phyloP scores from a whole-genome alignment of 805 yeast genomes.

The Ogataea corticis region DNA sequence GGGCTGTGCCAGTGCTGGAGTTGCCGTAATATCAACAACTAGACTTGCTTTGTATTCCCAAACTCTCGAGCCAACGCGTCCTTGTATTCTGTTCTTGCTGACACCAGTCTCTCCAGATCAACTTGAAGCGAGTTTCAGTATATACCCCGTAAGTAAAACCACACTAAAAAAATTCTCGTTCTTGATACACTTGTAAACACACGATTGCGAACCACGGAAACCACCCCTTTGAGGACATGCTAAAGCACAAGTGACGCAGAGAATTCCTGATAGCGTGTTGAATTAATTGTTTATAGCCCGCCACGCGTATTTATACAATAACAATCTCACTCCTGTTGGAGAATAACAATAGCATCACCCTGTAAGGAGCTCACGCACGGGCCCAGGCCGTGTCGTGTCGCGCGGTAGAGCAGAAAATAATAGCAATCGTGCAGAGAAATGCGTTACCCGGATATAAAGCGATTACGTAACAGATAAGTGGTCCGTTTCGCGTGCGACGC shows the following conservation, averaged over 20 bases:
- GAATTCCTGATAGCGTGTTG: not conserved
- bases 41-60: too few species aligned
- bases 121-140: constrained; percentile 1
- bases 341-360: not conserved
- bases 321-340: not conserved
- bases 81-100: not conserved
- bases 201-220: not conserved
- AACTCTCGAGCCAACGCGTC: too few species aligned
- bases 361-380: not conserved
- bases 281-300: not conserved
- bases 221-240: constrained; percentile 2
- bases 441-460: too few species aligned
- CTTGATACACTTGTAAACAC: not conserved
- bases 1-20: not conserved
- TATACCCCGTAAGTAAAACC: not conserved
- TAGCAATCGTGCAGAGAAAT: too few species aligned
- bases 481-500: not conserved
- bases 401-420: too few species aligned
- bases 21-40: not conserved
- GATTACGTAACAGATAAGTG: not conserved
- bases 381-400: not conserved
- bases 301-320: not conserved
- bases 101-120: not conserved
- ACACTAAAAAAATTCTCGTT: constrained; percentile 4
- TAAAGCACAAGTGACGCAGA: constrained; percentile 1